A percentile compares a stretch with the other conserved stretches of the same genome.
phyloP scores from a whole-genome alignment of 2,329 filamentous ascomycete species.

The Hymenoscyphus albidus region DNA sequence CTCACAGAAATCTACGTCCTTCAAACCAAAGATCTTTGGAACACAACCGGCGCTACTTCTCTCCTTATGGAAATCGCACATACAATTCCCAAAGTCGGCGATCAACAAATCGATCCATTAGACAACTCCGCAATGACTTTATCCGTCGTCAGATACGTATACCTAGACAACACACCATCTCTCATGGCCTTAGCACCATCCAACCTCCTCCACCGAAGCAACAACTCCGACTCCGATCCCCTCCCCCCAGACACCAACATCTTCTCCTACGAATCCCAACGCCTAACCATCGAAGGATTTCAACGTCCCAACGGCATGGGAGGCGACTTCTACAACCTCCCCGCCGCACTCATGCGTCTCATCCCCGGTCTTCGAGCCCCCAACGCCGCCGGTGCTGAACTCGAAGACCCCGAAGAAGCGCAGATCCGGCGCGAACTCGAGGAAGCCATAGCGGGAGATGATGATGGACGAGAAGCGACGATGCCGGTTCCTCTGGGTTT shows the following conservation, averaged over 20 bases:
- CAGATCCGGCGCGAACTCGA: conserved; percentile 7
- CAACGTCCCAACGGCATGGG: not conserved
- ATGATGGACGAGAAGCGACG: conserved; percentile 11
- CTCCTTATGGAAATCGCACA: conserved; percentile 62
- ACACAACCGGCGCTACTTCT: conserved; percentile 60
- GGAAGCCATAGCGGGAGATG: conserved; percentile 11
- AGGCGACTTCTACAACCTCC: conserved; percentile 24
- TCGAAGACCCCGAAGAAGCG: conserved; percentile 8
- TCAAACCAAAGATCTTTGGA: conserved; percentile 68
- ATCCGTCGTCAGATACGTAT: conserved; percentile 33
- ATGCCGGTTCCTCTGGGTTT: conserved; percentile 14
- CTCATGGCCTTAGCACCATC: conserved; percentile 34
- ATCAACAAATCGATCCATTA: conserved; percentile 15
- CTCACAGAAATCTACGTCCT: conserved; percentile 62
- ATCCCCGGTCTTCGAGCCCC: conserved; percentile 15
- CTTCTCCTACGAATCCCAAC: conserved; percentile 30
- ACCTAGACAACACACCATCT: conserved; percentile 33
- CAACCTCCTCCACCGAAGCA: conserved; percentile 29
- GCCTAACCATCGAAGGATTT: conserved; percentile 12
- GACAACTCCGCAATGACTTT: conserved; percentile 30
- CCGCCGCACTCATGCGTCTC: conserved; percentile 29
- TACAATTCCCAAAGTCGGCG: conserved; percentile 28
- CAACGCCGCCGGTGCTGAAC: not conserved
- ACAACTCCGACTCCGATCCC: conserved; percentile 36
- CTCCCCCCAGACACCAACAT: conserved; percentile 34